Conservation (phyloP, 495 filamentous ascomycete species). For the Aspergillus hancockii region DNA sequence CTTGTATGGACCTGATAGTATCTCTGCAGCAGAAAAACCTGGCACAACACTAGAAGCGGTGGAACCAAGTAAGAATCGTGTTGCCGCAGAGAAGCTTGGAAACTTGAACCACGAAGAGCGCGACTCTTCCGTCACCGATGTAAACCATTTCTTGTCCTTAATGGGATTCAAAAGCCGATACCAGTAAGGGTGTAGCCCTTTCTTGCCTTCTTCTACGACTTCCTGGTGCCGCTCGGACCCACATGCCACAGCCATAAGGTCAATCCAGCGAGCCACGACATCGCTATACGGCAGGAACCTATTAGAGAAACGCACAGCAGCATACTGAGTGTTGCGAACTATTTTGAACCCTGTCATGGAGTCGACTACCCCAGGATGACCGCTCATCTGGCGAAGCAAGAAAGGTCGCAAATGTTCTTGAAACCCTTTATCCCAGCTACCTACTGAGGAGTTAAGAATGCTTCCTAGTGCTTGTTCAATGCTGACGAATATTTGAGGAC, state of each 20-base stretch:
- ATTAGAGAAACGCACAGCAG: conserved; percentile 87
- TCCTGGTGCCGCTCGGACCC: conserved; percentile 68
- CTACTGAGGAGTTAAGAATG: conserved; percentile 61
- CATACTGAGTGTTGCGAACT: conserved; percentile 71
- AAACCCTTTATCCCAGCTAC: conserved; percentile 44
- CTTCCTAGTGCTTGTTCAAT: conserved; percentile 87
- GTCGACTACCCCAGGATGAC: conserved; percentile 50
- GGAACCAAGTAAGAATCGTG: conserved; percentile 34
- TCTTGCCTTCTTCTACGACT: conserved; percentile 84
- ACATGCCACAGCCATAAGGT: conserved; percentile 74
- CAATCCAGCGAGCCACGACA: conserved; percentile 80
- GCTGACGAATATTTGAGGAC: conserved; percentile 74
- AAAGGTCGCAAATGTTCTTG: conserved; percentile 56
- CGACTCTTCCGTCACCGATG: conserved; percentile 17
- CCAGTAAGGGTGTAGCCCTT: conserved; percentile 84
- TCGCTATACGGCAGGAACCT: conserved; percentile 81
- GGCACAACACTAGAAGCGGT: conserved; percentile 22
- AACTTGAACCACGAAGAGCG: conserved; percentile 42
- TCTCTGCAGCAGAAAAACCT: conserved; percentile 23
- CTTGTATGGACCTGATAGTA: conserved; percentile 35
- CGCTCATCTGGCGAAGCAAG: conserved; percentile 66
- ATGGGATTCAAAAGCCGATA: conserved; percentile 63
- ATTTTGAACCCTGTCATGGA: conserved; percentile 40
- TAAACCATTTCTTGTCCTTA: conserved; percentile 30
- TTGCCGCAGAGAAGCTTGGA: conserved; percentile 44